Evolutionary conservation across 2,329 filamentous ascomycete genomes (phyloP), one percentile per base, ranked within the genome.

Genomic region (Fusarium irregulare): DNA sequence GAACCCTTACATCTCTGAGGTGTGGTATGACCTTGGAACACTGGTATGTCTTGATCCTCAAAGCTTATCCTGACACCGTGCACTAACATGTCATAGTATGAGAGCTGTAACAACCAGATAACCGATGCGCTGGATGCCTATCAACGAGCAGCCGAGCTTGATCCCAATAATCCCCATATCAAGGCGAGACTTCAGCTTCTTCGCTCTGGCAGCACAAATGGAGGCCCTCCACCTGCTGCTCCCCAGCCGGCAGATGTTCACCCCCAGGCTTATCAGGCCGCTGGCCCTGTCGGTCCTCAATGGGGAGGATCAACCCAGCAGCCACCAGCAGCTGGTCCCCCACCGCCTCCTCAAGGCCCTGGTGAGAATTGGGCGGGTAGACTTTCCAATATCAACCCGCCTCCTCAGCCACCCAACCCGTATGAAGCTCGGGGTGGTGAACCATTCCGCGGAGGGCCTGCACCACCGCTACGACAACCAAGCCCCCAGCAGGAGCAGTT

Each of bases 31-130:
- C 80, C 85, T 99, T 41, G 96, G 96, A 68, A 99, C 96, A 75
- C 78, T 99, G 85, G 93, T 97, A 88, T 85, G 92, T 87, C 41
- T 20, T 7, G 40, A 20, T 18, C 10, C 9, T 23, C 7, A 23
- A 27, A 11, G 3, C 25, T 23, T 47, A 12, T 8, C 18, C 14
- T 28, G 30, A 46, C 34, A 16, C 30, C 7, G 9, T 27, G 41
- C 54, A 54, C 79, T 84, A 71, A 84, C 76, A 47, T 37, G 40
- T 54, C 28, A 20, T 73, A 97, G 92, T 99, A 99, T 77, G 96
- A 99, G 80, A 97, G 94, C 27, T 99, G 96, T 82, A 98, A 99
- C 86, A 98, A 98, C 82, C 96, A 99, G 82, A 97, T 97, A 62
- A 93, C 91, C 55, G 96, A 99, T 84, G 96, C 96, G 2, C 86